A percentile compares a stretch with the other conserved stretches of the same genome.
Evolutionary conservation across 1,139 yeast species (phyloP).

Genomic region (Yamadazyma epiphylla): DNA sequence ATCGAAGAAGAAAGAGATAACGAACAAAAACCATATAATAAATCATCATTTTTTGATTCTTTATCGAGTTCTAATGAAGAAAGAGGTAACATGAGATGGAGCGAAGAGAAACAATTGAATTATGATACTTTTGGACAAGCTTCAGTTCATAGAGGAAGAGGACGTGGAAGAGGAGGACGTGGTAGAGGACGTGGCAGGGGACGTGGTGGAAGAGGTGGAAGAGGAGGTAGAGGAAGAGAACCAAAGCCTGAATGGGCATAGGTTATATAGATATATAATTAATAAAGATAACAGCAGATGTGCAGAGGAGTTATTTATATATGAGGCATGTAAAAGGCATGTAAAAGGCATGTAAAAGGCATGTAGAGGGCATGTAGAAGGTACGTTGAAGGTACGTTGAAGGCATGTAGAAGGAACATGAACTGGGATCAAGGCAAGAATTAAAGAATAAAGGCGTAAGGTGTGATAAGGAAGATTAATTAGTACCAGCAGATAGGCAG

Average conservation of each 20-base stretch:
- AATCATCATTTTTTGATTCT: slow-evolving; percentile 77
- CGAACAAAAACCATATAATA: slow-evolving; percentile 44
- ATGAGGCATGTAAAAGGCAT: no score
- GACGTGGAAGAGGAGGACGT: slow-evolving; percentile 31
- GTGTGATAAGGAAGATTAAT: no score
- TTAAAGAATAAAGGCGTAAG: no score
- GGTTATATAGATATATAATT: neutral
- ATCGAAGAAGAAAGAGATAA: slow-evolving; percentile 17
- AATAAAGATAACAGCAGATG: no score
- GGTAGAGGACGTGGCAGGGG: slow-evolving; percentile 30
- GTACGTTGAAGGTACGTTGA: no score
- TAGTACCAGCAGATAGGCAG: no score
- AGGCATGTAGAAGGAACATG: no score
- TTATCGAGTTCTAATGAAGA: slow-evolving; percentile 58
- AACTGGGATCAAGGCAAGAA: no score
- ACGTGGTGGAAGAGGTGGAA: slow-evolving; percentile 18
- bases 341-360: no score
- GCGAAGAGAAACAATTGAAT: slow-evolving; percentile 59
- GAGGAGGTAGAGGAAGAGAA: slow-evolving; percentile 25
- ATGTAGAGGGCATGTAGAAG: no score
- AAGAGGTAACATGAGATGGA: slow-evolving; percentile 48
- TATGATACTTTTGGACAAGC: slow-evolving; percentile 68
- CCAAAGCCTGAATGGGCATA: slow-evolving; percentile 19
- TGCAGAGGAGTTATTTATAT: no score
- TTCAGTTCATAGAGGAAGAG: slow-evolving; percentile 22